Conservation (phyloP, 208 protist genomes). For the Leishmania major region DNA sequence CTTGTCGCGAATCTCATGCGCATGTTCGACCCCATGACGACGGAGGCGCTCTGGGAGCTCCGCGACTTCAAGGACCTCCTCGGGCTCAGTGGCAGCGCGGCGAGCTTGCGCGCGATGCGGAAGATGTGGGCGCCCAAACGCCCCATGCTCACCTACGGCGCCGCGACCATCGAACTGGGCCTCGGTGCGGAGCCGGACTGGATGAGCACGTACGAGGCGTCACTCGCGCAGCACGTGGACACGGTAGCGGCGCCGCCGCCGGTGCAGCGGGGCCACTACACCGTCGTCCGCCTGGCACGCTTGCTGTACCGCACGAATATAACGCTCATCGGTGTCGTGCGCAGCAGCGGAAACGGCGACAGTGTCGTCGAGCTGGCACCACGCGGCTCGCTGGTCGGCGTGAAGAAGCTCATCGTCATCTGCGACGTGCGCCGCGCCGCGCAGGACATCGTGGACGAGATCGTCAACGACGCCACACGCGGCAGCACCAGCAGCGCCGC, state of each 20-base stretch:
- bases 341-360: slow-evolving; percentile 5
- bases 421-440: slow-evolving; percentile 26
- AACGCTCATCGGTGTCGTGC: slow-evolving; percentile 41
- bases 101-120: slow-evolving; percentile 28
- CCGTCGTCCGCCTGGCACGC: slow-evolving; percentile 34
- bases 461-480: slow-evolving; percentile 13
- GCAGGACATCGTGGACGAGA: slow-evolving; percentile 25
- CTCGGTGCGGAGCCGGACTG: slow-evolving; percentile 28
- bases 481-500: background rate
- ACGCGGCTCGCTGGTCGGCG: slow-evolving; percentile 25
- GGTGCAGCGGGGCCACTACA: slow-evolving; percentile 28
- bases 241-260: slow-evolving; percentile 27
- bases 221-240: slow-evolving; percentile 39
- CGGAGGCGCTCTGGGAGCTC: slow-evolving; percentile 30
- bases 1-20: slow-evolving; percentile 39
- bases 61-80: slow-evolving; percentile 45
- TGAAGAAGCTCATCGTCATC: slow-evolving; percentile 42
- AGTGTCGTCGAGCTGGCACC: slow-evolving; percentile 33
- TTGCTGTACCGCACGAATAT: slow-evolving; percentile 34
- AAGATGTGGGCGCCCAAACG: slow-evolving; percentile 38
- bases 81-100: slow-evolving; percentile 26
- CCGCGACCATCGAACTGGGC: slow-evolving; percentile 23
- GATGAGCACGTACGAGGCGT: slow-evolving; percentile 48
- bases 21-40: slow-evolving; percentile 41
- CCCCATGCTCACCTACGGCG: slow-evolving; percentile 40